A percentile compares a stretch with the other conserved stretches of the same genome.
Conservation (phyloP, 2,329 filamentous ascomycete species). For the Nothopassalora personata region DNA sequence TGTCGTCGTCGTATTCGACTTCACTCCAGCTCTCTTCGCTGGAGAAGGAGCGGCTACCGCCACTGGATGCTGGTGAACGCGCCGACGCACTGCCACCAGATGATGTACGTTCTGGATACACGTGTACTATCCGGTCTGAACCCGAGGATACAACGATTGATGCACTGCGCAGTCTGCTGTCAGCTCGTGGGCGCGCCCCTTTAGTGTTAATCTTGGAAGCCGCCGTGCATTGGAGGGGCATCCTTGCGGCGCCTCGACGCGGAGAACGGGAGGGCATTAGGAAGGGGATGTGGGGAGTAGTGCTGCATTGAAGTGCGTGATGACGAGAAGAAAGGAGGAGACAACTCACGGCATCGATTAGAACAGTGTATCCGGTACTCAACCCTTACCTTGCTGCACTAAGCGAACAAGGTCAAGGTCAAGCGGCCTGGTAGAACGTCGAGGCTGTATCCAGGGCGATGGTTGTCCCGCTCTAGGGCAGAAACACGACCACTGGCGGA, state of each 20-base stretch:
- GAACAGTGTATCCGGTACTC: conserved; percentile 15
- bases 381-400: conserved; percentile 19
- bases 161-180: conserved; percentile 19
- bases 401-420: conserved; percentile 22
- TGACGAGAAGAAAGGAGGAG: conserved; percentile 1
- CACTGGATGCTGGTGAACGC: conserved; percentile 28
- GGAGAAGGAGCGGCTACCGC: conserved; percentile 22
- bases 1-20: conserved; percentile 28
- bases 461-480: conserved; percentile 1
- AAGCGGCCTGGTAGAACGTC: conserved; percentile 12
- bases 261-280: conserved; percentile 18
- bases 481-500: not conserved
- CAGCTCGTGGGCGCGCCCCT: conserved; percentile 9
- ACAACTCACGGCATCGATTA: conserved; percentile 24
- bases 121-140: conserved; percentile 24
- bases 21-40: conserved; percentile 29
- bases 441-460: conserved; percentile 17
- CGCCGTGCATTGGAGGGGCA: conserved; percentile 12
- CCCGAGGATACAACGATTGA: conserved; percentile 21
- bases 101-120: conserved; percentile 23
- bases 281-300: not conserved
- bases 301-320: conserved; percentile 1
- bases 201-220: conserved; percentile 10
- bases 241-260: conserved; percentile 14
- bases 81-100: conserved; percentile 29